These are phyloP conservation scores for Striga hermonthica DNA, from an alignment of 305 asterid genomes.

Conservation along the genomic window DNA sequence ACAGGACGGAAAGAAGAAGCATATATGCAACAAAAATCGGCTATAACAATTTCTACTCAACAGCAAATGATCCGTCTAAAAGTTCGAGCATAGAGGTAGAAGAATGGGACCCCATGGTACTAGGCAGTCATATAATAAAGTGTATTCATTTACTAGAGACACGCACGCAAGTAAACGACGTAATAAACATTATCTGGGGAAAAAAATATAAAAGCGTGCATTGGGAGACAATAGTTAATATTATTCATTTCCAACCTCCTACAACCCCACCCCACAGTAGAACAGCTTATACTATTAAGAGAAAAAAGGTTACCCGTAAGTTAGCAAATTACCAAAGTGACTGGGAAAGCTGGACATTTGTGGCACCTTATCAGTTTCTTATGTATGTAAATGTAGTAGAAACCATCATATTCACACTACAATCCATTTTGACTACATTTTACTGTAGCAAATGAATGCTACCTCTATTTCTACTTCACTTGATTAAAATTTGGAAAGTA, in stretches of 20 bases:
- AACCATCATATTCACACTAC: background rate
- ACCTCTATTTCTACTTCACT: background rate
- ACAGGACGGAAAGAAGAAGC: too few species aligned
- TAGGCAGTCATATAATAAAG: too few species aligned
- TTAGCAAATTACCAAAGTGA: conserved; percentile 1
- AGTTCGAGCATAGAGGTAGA: conserved; percentile 9
- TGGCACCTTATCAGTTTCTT: background rate
- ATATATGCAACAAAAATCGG: too few species aligned
- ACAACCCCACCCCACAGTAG: background rate
- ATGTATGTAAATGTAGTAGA: conserved; percentile 3
- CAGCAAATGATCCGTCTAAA: background rate
- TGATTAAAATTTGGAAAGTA: background rate
- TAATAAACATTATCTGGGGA: too few species aligned
- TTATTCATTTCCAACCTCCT: too few species aligned
- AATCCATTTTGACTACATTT: background rate
- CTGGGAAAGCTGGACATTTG: background rate
- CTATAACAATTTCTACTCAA: too few species aligned
- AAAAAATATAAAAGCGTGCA: too few species aligned
- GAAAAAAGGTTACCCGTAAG: background rate
- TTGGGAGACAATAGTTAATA: too few species aligned
- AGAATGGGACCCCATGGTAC: background rate
- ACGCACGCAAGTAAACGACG: background rate
- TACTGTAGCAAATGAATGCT: background rate
- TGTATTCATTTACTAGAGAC: background rate
- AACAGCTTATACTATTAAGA: background rate